Evolutionary conservation across 2,329 filamentous ascomycete genomes (phyloP).

Genomic region (Scopulariopsis brevicaulis): DNA sequence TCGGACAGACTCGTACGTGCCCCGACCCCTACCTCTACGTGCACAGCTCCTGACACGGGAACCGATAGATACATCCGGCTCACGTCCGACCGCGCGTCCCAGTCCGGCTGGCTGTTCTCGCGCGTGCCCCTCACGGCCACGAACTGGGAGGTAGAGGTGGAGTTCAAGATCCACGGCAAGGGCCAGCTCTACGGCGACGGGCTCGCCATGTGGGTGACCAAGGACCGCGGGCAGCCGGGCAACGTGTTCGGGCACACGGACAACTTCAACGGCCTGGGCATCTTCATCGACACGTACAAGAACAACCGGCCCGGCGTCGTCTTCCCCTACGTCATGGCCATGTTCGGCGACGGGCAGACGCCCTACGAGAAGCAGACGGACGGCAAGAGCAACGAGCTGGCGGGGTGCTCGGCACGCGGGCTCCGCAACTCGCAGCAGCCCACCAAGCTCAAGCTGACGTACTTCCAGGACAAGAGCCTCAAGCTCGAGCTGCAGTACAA

Average conservation of each 20-base stretch:
- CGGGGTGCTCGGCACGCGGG: slow-evolving; percentile 88
- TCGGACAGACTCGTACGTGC: slow-evolving; percentile 49
- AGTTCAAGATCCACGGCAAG: slow-evolving; percentile 86
- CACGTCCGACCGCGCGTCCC: slow-evolving; percentile 80
- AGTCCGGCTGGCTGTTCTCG: slow-evolving; percentile 88
- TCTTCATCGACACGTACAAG: slow-evolving; percentile 99
- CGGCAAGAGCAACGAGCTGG: slow-evolving; percentile 84
- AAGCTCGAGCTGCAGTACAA: slow-evolving; percentile 93
- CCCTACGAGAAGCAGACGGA: slow-evolving; percentile 88
- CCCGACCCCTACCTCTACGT: neutral
- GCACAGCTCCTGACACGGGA: neutral
- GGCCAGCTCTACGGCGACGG: slow-evolving; percentile 91
- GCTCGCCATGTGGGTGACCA: slow-evolving; percentile 96
- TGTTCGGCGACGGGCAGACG: slow-evolving; percentile 87
- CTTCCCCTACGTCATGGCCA: slow-evolving; percentile 97
- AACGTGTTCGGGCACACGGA: slow-evolving; percentile 82
- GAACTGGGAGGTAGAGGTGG: slow-evolving; percentile 96
- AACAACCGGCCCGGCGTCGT: slow-evolving; percentile 93
- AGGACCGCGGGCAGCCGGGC: slow-evolving; percentile 71
- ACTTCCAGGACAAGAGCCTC: slow-evolving; percentile 92
- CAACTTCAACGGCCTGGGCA: slow-evolving; percentile 82
- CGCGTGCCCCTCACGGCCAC: slow-evolving; percentile 90
- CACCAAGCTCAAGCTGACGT: slow-evolving; percentile 80
- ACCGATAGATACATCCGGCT: slow-evolving; percentile 72
- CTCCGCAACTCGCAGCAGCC: slow-evolving; percentile 70